phyloP scores from a whole-genome alignment of 108 stramenopile species.

The Fragilariopsis cylindrus region DNA sequence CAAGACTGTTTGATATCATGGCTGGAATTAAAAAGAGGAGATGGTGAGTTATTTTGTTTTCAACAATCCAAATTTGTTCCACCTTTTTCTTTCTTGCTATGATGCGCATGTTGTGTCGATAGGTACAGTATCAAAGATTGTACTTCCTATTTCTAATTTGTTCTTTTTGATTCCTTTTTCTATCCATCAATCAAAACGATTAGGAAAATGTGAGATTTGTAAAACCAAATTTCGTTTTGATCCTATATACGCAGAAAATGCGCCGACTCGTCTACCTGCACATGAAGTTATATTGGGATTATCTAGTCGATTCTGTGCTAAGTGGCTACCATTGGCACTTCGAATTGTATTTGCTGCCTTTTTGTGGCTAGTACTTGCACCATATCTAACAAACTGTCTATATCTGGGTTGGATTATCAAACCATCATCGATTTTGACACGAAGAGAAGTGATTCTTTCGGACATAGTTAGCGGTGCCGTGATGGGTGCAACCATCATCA shows the following conservation, averaged over 20 bases:
- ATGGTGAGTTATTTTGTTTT: slow-evolving; percentile 44
- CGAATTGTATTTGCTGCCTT: slow-evolving; percentile 57
- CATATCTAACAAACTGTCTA: slow-evolving; percentile 79
- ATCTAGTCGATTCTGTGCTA: slow-evolving; percentile 54
- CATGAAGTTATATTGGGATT: slow-evolving; percentile 71
- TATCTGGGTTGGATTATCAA: slow-evolving; percentile 91
- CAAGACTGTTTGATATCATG: slow-evolving; percentile 90
- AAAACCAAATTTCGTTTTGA: slow-evolving; percentile 80
- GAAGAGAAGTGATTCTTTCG: slow-evolving; percentile 53
- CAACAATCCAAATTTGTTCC: background rate
- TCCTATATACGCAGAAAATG: slow-evolving; percentile 71
- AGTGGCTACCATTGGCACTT: slow-evolving; percentile 77
- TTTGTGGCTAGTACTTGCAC: slow-evolving; percentile 85
- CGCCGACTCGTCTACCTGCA: slow-evolving; percentile 75
- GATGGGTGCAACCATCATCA: slow-evolving; percentile 74
- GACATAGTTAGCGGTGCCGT: slow-evolving; percentile 83
- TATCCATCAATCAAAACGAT: background rate
- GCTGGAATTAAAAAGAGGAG: slow-evolving; percentile 78
- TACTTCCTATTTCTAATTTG: background rate
- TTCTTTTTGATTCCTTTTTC: background rate
- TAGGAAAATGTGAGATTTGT: slow-evolving; percentile 83
- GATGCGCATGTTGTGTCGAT: background rate
- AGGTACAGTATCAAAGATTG: background rate
- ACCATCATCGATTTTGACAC: slow-evolving; percentile 50
- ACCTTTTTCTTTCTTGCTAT: slow-evolving; percentile 3